phyloP scores from a whole-genome alignment of 805 yeast genomes.

The Lipomyces chichibuensis region DNA sequence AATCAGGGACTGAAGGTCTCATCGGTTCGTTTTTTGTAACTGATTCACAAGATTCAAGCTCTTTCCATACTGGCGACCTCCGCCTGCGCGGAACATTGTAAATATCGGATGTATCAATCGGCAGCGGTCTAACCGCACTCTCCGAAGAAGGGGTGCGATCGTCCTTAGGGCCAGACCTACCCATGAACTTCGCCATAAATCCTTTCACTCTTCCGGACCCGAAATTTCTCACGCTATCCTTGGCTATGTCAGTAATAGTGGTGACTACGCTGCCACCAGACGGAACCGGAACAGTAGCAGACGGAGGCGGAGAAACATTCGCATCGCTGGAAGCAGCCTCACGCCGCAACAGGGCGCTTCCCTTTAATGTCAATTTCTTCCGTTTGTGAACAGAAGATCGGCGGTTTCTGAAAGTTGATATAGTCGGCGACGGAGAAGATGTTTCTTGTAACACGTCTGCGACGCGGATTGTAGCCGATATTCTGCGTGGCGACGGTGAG shows the following conservation, averaged over 20 bases:
- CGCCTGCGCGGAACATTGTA: background rate
- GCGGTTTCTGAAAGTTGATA: background rate
- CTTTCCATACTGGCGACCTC: background rate
- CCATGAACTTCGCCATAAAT: background rate
- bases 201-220: background rate
- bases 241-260: background rate
- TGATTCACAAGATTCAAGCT: background rate
- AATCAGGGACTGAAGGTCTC: background rate
- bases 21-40: background rate
- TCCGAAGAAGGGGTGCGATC: background rate
- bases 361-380: background rate
- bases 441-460: background rate
- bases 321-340: background rate
- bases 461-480: background rate
- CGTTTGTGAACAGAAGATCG: background rate
- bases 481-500: background rate
- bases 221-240: background rate
- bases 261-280: background rate
- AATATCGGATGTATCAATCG: background rate
- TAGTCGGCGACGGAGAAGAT: background rate
- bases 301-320: background rate
- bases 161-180: background rate
- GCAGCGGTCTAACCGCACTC: background rate
- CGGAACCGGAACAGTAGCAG: background rate
- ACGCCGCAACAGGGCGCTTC: background rate